Conservation (phyloP, 768 basidiomycete genomes). For the Leucocoprinus sp. region DNA sequence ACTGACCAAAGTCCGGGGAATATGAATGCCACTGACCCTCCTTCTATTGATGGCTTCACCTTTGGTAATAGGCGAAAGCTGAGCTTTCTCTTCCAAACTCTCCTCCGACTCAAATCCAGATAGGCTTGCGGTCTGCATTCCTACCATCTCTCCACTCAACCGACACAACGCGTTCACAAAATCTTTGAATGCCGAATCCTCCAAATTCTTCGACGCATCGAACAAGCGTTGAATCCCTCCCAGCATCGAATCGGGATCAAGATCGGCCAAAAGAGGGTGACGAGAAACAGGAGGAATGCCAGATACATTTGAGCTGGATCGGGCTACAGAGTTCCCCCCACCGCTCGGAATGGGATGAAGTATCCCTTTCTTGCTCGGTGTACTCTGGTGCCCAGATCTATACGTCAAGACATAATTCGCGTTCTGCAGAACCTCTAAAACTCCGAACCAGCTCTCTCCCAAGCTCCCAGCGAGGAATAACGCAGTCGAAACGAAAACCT, state of each 20-base stretch:
- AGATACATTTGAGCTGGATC: constrained; percentile 27
- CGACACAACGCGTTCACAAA: constrained; percentile 76
- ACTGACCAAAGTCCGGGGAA: constrained; percentile 70
- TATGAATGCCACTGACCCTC: constrained; percentile 82
- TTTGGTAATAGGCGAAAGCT: constrained; percentile 31
- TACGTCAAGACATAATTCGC: constrained; percentile 84
- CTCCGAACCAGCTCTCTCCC: constrained; percentile 86
- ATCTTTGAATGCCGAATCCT: constrained; percentile 72
- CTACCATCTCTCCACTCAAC: constrained; percentile 88
- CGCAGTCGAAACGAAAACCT: constrained; percentile 69
- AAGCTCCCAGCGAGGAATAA: constrained; percentile 79
- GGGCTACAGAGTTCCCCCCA: constrained; percentile 22
- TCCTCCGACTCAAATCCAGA: constrained; percentile 25
- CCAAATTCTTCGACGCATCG: constrained; percentile 76
- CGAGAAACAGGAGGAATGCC: constrained; percentile 21
- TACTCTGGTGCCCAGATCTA: constrained; percentile 34
- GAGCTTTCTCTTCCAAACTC: constrained; percentile 30
- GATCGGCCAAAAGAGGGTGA: constrained; percentile 61
- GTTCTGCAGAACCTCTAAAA: constrained; percentile 88
- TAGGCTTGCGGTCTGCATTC: constrained; percentile 58
- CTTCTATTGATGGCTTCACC: constrained; percentile 46
- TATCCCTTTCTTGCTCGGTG: constrained; percentile 25
- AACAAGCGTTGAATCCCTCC: constrained; percentile 75
- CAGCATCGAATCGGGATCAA: constrained; percentile 71
- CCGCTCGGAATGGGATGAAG: constrained; percentile 17